Evolutionary conservation across 1,284 basidiomycete genomes (phyloP), one percentile per base, ranked within the genome.

Genomic region (Lentinula novae-zelandiae): DNA sequence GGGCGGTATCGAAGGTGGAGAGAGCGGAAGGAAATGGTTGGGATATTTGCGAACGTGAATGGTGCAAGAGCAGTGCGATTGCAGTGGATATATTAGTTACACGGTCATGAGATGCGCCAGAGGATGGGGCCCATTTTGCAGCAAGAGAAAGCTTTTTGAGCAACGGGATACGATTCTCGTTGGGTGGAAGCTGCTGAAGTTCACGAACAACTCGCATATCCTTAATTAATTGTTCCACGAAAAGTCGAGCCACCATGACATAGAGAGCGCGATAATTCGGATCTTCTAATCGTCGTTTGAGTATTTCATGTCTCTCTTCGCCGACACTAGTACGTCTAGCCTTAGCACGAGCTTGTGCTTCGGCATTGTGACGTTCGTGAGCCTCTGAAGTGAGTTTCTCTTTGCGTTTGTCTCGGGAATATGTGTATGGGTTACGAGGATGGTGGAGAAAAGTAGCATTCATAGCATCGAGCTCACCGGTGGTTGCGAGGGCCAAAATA

Each of bases 101-200:
- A 8, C 80, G 78, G 68, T 90, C 89, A 63, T 89, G 86, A 1
- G 82, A 76, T 3, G 76, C 71, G 2, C 72, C 76, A 4, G 84
- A 82, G 1, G 82, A 81, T 0, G 89, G 88, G 0, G 86, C 86
- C 87, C 87, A 90, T 71, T 90, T 91, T 4, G 78, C 78, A 1
- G 80, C 86, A 12, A 87, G 80, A 1, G 80, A 81, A 34, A 90
- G 72, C 33, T 75, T 70, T 60, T 72, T 73, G 17, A 79, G 66
- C 36, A 84, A 72, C 0, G 69, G 44, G 34, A 69, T 63, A 38
- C 59, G 58, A 50, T 79, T 73, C 3, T 70, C 68, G 38, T 69
- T 64, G 0, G 62, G 61, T 0, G 72, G 65, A 2, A 79, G 67
- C 1, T 64, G 48, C 8, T 74, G 68, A 38, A 76, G 68, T 57